These are phyloP conservation scores for Abelmoschus esculentus DNA, from an alignment of 345 rosid species.

Conservation along the genomic window DNA sequence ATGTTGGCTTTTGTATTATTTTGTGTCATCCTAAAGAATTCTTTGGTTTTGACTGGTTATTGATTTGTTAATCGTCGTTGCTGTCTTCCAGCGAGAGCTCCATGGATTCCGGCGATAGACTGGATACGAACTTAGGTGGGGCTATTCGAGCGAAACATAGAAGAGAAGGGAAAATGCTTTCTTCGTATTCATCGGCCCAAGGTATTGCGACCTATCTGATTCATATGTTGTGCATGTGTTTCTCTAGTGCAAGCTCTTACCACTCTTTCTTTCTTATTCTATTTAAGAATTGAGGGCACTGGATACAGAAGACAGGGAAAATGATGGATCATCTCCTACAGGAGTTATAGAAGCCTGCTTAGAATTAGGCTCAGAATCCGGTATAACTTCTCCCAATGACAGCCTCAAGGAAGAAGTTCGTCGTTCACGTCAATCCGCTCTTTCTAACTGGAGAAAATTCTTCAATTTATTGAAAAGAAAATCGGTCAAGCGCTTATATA, in stretches of 20 bases:
- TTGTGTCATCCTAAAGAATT: neutral
- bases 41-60: neutral
- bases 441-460: slow-evolving; percentile 60
- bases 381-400: slow-evolving; percentile 8
- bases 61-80: slow-evolving; percentile 8
- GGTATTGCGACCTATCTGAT: slow-evolving; percentile 26
- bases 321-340: slow-evolving; percentile 47
- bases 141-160: slow-evolving; percentile 20
- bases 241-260: slow-evolving; percentile 4
- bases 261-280: slow-evolving; percentile 1
- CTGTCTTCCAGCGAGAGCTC: slow-evolving; percentile 30
- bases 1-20: neutral
- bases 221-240: slow-evolving; percentile 10
- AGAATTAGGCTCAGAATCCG: slow-evolving; percentile 15
- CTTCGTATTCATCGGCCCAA: slow-evolving; percentile 48
- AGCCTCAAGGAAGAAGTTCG: slow-evolving; percentile 9
- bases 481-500: slow-evolving; percentile 41
- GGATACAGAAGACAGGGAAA: slow-evolving; percentile 37
- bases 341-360: slow-evolving; percentile 63
- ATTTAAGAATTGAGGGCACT: slow-evolving; percentile 43
- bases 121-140: slow-evolving; percentile 23
- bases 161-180: slow-evolving; percentile 21
- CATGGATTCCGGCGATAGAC: slow-evolving; percentile 19
- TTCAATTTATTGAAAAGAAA: slow-evolving; percentile 56
- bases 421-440: slow-evolving; percentile 27